These are phyloP conservation scores for Beauveria rudraprayagi DNA, from an alignment of 2,329 filamentous ascomycete genomes.

Conservation along the genomic window DNA sequence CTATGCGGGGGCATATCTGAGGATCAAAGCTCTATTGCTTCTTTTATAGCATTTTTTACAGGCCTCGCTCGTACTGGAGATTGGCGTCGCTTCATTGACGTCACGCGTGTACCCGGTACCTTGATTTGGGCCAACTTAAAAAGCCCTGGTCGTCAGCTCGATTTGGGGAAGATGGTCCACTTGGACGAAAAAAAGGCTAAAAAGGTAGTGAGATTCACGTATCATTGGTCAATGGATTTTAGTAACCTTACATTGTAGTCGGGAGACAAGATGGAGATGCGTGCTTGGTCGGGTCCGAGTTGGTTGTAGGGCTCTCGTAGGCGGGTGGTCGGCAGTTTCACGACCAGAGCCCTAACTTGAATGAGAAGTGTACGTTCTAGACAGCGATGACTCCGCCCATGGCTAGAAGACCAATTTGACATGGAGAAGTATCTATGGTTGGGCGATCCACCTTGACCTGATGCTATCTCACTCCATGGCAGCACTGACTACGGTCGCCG, in stretches of 20 bases:
- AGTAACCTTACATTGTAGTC: too few relatives aligned
- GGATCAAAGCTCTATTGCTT: neutral
- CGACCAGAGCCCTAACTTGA: too few relatives aligned
- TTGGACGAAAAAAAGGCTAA: neutral
- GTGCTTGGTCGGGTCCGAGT: too few relatives aligned
- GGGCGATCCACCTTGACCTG: neutral
- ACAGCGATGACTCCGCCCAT: too few relatives aligned
- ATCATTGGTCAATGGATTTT: neutral
- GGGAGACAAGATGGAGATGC: too few relatives aligned
- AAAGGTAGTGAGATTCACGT: too few relatives aligned
- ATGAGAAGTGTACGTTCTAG: too few relatives aligned
- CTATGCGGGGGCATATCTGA: neutral
- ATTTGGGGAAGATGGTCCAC: neutral
- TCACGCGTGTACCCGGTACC: neutral
- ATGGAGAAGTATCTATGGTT: too few relatives aligned
- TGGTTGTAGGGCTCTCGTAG: too few relatives aligned
- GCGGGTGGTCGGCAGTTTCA: too few relatives aligned
- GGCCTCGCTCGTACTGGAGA: neutral
- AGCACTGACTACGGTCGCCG: neutral
- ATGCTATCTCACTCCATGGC: neutral
- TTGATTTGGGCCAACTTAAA: neutral
- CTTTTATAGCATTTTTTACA: neutral
- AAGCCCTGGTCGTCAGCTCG: neutral
- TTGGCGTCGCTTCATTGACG: slow-evolving; percentile 7
- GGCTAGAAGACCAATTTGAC: too few relatives aligned